Conservation (phyloP, 208 protist genomes). For the Trypanosoma avium region DNA sequence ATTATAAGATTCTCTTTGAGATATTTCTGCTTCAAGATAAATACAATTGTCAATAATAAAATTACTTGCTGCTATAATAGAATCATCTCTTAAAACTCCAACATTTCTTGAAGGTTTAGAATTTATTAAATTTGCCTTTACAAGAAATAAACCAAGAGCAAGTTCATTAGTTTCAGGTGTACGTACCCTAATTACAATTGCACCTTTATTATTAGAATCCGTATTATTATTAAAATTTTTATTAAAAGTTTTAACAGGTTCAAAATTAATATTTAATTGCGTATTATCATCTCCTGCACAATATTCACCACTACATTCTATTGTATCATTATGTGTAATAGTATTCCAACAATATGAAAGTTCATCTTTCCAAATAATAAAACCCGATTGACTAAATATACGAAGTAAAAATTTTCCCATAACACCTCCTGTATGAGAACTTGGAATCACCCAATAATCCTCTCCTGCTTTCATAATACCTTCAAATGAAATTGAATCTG, state of each 20-base stretch:
- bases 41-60: slow-evolving; percentile 47
- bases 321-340: slow-evolving; percentile 19
- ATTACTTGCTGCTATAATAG: slow-evolving; percentile 35
- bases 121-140: slow-evolving; percentile 24
- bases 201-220: background rate
- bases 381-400: slow-evolving; percentile 48
- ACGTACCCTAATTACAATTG: slow-evolving; percentile 24
- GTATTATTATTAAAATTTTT: slow-evolving; percentile 2
- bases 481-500: slow-evolving; percentile 66
- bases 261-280: slow-evolving; percentile 43
- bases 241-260: background rate
- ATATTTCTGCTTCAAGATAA: slow-evolving; percentile 34
- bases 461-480: slow-evolving; percentile 45
- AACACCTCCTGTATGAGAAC: slow-evolving; percentile 41
- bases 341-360: slow-evolving; percentile 59
- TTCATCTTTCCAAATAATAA: slow-evolving; percentile 49
- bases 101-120: slow-evolving; percentile 28
- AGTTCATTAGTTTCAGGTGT: slow-evolving; percentile 11
- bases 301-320: slow-evolving; percentile 52
- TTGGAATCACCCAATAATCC: slow-evolving; percentile 84
- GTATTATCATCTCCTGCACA: slow-evolving; percentile 58
- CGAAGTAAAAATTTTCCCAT: slow-evolving; percentile 61
- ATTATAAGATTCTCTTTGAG: slow-evolving; percentile 42
- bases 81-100: slow-evolving; percentile 31
- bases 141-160: slow-evolving; percentile 28